Base-by-base conservation (phyloP, 169 alveolate genomes). In the Plasmodium vivax region DNA sequence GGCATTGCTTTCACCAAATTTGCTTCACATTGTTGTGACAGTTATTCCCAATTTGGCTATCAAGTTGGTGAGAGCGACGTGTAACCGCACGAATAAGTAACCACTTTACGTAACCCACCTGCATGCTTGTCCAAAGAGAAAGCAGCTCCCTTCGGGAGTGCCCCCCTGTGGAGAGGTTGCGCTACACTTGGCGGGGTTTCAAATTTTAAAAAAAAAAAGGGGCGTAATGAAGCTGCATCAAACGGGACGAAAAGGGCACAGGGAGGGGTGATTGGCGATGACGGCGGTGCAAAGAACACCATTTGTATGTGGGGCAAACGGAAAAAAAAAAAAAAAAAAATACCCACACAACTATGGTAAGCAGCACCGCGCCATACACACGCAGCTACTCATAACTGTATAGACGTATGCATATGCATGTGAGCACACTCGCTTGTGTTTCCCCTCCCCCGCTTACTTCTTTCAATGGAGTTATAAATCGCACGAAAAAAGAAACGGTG, bases 301-400 rank as follows among this genome's bases (percentile, higher is more conserved):
- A 47, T 10, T 47, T 47, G 58, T 47, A 47, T 47, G 58, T 47
- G 58, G 58, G 14, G 58, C 58, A 47, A 47, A 47, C 58, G 58
- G 58, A 7, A 7, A 74, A 74, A 74, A 74, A 74, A 74, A 75
- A 75, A 75, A 75, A 75, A 75, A 32, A 75, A 75, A 75, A 75
- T 47, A 1, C 58, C 58, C 19, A 6, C n/a, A 47, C n/a, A 47
- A 47, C 5, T 0, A 47, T 0, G 58, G 27, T 23, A 0, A 47
- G 58, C 58, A 47, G 14, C 14, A 12, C 58, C 19, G 14, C 58
- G 58, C 58, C 19, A 12, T 47, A 10, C 58, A 47, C 58, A 47
- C 58, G 6, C 58, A 47, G 58, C 1, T 47, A 47, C 58, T 47
- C 58, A 47, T 47, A 47, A 47, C 3, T 12, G 58, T 47, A 12